A percentile compares a stretch with the other conserved stretches of the same genome.
Conservation (phyloP, 176 grass and related monocot species). For the Echinochloa phyllopogon region DNA sequence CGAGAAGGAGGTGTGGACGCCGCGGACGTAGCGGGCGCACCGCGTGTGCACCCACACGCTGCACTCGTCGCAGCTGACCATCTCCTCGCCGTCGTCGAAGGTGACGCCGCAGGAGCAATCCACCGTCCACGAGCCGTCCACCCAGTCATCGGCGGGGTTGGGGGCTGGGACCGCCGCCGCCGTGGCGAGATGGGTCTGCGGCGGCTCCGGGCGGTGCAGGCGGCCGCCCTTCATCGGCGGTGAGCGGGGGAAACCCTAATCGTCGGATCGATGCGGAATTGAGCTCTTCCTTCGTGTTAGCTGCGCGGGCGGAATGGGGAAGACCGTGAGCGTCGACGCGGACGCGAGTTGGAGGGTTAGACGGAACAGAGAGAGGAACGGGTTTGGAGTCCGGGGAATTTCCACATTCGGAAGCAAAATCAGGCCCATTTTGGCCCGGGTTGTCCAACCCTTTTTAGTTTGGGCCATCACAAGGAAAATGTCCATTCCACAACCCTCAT, state of each 20-base stretch:
- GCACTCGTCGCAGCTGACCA: slow-evolving; percentile 98
- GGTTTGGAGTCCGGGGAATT: too few species aligned
- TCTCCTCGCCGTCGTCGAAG: slow-evolving; percentile 98
- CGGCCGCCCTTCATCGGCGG: slow-evolving; percentile 69
- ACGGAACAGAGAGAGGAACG: too few species aligned
- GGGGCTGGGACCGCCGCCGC: slow-evolving; percentile 37
- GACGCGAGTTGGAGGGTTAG: too few species aligned
- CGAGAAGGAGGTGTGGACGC: slow-evolving; percentile 70
- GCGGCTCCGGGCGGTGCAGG: slow-evolving; percentile 57
- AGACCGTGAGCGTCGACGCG: too few species aligned
- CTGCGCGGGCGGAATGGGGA: too few species aligned
- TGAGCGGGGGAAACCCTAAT: slow-evolving; percentile 41
- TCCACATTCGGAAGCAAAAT: too few species aligned
- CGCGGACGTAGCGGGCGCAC: slow-evolving; percentile 73
- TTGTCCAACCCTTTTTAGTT: too few species aligned
- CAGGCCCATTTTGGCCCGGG: too few species aligned
- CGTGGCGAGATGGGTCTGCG: background rate
- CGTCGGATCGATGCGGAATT: background rate
- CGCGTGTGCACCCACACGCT: slow-evolving; percentile 97
- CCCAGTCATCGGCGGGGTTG: slow-evolving; percentile 77
- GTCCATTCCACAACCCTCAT: too few species aligned
- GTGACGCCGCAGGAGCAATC: slow-evolving; percentile 98
- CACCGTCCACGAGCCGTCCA: slow-evolving; percentile 94
- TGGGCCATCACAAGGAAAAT: too few species aligned
- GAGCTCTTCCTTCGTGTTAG: background rate